Conservation (phyloP, 2,329 filamentous ascomycete species). For the Neophaeococcomyces aloes region DNA sequence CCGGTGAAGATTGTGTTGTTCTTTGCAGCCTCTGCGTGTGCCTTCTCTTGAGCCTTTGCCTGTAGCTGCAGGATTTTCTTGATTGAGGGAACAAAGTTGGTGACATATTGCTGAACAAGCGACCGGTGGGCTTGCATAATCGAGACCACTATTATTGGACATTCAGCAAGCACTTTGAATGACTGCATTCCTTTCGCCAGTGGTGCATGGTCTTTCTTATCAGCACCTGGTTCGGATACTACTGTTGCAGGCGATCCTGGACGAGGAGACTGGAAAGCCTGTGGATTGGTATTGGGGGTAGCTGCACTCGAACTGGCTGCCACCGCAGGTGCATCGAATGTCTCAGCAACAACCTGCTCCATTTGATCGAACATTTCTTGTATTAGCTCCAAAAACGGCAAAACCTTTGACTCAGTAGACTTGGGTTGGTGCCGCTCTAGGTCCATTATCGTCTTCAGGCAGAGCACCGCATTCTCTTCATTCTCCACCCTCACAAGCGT, state of each 20-base stretch:
- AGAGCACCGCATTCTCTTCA: constrained; percentile 96
- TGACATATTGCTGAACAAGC: constrained; percentile 74
- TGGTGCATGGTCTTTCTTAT: constrained; percentile 71
- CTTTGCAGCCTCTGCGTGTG: constrained; percentile 71
- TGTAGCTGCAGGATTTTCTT: constrained; percentile 81
- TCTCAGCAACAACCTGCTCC: constrained; percentile 88
- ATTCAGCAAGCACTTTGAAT: constrained; percentile 96
- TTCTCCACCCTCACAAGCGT: constrained; percentile 81
- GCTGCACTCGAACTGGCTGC: constrained; percentile 39
- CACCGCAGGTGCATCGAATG: constrained; percentile 67
- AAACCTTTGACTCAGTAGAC: constrained; percentile 68
- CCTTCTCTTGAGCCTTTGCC: constrained; percentile 84
- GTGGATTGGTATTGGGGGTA: constrained; percentile 41
- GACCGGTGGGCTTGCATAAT: constrained; percentile 87
- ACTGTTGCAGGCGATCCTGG: constrained; percentile 83
- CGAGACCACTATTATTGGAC: constrained; percentile 96
- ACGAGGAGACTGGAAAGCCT: constrained; percentile 75
- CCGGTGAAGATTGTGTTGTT: constrained; percentile 80
- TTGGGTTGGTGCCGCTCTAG: constrained; percentile 88
- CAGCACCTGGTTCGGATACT: constrained; percentile 63
- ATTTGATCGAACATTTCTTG: constrained; percentile 93
- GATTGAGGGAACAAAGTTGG: constrained; percentile 84
- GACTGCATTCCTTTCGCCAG: constrained; percentile 92
- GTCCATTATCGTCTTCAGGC: constrained; percentile 96
- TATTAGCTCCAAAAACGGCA: constrained; percentile 81